Evolutionary conservation across 2,329 filamentous ascomycete genomes (phyloP).

Genomic region (Lachnellula suecica): DNA sequence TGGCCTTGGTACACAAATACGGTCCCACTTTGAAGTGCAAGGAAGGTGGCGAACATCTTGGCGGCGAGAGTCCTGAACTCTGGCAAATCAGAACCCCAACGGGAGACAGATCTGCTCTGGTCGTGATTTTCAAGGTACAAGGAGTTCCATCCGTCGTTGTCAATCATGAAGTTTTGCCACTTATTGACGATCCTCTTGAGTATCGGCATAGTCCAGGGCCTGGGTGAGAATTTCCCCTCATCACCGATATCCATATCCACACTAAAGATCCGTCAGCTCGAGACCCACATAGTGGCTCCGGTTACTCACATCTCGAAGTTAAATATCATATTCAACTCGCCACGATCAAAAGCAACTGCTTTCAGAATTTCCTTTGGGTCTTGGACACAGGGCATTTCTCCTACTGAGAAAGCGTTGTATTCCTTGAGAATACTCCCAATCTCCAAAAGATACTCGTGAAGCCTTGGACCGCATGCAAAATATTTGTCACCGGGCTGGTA

Average conservation of each 20-base stretch:
- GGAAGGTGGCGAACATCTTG: slow-evolving; percentile 54
- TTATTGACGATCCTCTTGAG: slow-evolving; percentile 47
- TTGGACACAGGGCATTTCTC: slow-evolving; percentile 45
- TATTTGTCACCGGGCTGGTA: slow-evolving; percentile 51
- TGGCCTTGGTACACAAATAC: slow-evolving; percentile 61
- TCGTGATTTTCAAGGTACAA: slow-evolving; percentile 60
- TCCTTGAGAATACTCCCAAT: slow-evolving; percentile 45
- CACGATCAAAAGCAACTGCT: slow-evolving; percentile 53
- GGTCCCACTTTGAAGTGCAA: slow-evolving; percentile 51
- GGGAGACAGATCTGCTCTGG: slow-evolving; percentile 49
- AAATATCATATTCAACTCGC: slow-evolving; percentile 71
- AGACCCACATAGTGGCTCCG: background rate
- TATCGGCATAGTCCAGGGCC: slow-evolving; percentile 34
- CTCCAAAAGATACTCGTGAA: slow-evolving; percentile 50
- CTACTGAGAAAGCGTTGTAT: slow-evolving; percentile 52
- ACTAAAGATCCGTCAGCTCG: slow-evolving; percentile 27
- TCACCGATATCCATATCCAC: slow-evolving; percentile 50
- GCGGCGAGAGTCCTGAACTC: slow-evolving; percentile 42
- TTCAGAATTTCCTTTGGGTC: slow-evolving; percentile 49
- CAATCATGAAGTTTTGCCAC: slow-evolving; percentile 51
- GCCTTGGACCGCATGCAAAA: slow-evolving; percentile 56
- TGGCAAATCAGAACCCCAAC: slow-evolving; percentile 43
- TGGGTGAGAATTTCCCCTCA: slow-evolving; percentile 45
- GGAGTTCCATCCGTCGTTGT: slow-evolving; percentile 55
- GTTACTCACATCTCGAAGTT: slow-evolving; percentile 60